Base-by-base conservation (phyloP, 805 yeast genomes). In the Candida taoyuanica region DNA sequence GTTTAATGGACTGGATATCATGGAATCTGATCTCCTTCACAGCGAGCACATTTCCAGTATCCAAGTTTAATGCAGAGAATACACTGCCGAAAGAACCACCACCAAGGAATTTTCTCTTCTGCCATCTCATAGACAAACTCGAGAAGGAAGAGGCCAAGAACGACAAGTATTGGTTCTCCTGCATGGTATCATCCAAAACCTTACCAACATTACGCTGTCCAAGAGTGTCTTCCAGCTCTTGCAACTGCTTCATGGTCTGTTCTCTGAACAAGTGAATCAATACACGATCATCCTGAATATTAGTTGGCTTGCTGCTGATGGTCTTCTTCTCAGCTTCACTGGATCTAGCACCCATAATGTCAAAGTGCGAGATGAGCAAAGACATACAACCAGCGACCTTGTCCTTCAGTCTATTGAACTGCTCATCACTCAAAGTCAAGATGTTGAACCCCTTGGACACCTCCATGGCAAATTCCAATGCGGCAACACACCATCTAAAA, bases 51-150 rank as follows among this genome's bases (percentile, higher is more conserved):
- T 89, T 95, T 58, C 98, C 98, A 14, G 95, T 86, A 49, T 91
- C 98, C 44, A 93, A 72, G 56, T 91, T 88, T 17, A 86, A 81
- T 0, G 97, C 95, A 0, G 93, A 88, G 60, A 75, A 93, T 4
- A 93, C 98, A 42, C 84, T 78, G 6, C 98, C 98, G 69, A 91
- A 93, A 0, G 96, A 77, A 30, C 98, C 98, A 31, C 95, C 91
- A 2, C 98, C 98, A 52, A 93, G 76, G 53, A 80, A 86, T 45
- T 81, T 77, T 33, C 96, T 95, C 64, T 91, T 95, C 60, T 93
- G 97, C 98, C 98, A 93, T 61, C 96, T 78, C 46, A 93, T 87
- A 1, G 96, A 82, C 20, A 89, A 84, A 50, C 88, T 83, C 2
- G 95, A 83, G 53, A 88, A 79, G 0, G 94, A 82, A 0, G 96